A percentile compares a stretch with the other conserved stretches of the same genome.
Conservation (phyloP, 2,329 filamentous ascomycete genomes). For the Emergomyces pasteurianus region DNA sequence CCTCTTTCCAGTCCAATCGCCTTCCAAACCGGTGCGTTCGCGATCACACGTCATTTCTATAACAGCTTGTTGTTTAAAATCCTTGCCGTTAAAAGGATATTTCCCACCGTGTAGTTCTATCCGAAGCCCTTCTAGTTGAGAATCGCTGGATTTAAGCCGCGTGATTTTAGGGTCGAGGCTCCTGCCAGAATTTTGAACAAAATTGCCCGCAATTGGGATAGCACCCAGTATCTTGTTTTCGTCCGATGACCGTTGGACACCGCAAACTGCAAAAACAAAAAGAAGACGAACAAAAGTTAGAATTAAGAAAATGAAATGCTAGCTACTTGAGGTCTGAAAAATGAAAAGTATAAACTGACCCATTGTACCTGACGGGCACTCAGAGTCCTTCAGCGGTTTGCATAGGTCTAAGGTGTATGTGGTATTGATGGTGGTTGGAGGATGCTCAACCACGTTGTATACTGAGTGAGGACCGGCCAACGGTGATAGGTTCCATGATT, state of each 20-base stretch:
- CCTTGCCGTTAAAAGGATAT: constrained; percentile 22
- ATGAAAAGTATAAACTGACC: constrained; percentile 2
- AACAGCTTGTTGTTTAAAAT: constrained; percentile 54
- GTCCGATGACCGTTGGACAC: constrained; percentile 8
- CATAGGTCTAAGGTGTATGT: constrained; percentile 78
- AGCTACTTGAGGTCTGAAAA: neutral
- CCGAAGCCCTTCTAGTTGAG: constrained; percentile 60
- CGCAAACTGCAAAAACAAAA: constrained; percentile 12
- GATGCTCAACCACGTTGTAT: constrained; percentile 10
- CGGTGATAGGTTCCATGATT: constrained; percentile 18
- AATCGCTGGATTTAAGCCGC: constrained; percentile 48
- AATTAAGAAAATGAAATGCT: neutral
- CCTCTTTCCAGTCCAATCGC: constrained; percentile 15
- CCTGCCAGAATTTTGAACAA: constrained; percentile 10
- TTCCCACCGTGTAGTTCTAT: constrained; percentile 50
- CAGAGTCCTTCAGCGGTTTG: constrained; percentile 45
- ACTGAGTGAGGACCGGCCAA: constrained; percentile 18
- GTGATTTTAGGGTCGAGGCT: constrained; percentile 46
- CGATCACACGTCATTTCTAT: constrained; percentile 75
- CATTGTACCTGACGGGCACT: constrained; percentile 10
- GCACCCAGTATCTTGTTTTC: constrained; percentile 16
- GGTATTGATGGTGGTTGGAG: constrained; percentile 46
- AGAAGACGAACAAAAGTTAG: no score
- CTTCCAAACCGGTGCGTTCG: constrained; percentile 59
- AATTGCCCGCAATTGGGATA: constrained; percentile 21